Evolutionary conservation across 768 basidiomycete species (phyloP), one percentile per base, ranked within the genome.

Genomic region (Tremella yokohamensis): DNA sequence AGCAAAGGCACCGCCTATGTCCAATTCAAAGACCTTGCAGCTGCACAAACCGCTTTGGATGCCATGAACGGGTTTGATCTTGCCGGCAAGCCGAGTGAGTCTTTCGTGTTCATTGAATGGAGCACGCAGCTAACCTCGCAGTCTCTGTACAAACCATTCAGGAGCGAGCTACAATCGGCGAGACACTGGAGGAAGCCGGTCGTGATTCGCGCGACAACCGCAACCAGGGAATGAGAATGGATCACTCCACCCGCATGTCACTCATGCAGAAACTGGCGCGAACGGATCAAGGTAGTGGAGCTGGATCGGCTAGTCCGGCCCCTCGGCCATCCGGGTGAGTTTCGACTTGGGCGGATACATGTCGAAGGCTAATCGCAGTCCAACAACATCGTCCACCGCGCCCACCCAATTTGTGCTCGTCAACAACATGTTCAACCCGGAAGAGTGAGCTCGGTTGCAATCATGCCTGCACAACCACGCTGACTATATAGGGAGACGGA

Each of bases 191-290:
- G 74, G 93, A 96, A 79, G 82, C 86, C 56, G 89, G 89, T 76
- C 29, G 29, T 34, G 29, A 34, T 11, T 34, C 29, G 29, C 29
- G 29, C 29, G 29, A 34, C 4, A 34, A 34, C 29, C 60, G 60
- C 20, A 49, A 53, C 25, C 65, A 68, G 26, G 91, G 93, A 37
- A 60, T 61, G 73, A 93, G 90, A 88, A 84, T 96, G 82, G 96
- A 96, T 81, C 89, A 89, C 82, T 89, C 89, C 73, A 90, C 91
- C 75, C 89, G 96, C 80, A 92, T 96, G 82, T 90, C 91, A 78
- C 90, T 99, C 81, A 99, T 99, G 96, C 90, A 93, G 81, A 99
- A 98, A 85, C 89, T 99, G 84, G 92, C 96, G 78, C 90, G 96
- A 82, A 89, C 85, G 79, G 78, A 79, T 51, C 64, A 63, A 11